Base-by-base conservation (phyloP, 768 basidiomycete genomes). In the Termitomyces sp. region DNA sequence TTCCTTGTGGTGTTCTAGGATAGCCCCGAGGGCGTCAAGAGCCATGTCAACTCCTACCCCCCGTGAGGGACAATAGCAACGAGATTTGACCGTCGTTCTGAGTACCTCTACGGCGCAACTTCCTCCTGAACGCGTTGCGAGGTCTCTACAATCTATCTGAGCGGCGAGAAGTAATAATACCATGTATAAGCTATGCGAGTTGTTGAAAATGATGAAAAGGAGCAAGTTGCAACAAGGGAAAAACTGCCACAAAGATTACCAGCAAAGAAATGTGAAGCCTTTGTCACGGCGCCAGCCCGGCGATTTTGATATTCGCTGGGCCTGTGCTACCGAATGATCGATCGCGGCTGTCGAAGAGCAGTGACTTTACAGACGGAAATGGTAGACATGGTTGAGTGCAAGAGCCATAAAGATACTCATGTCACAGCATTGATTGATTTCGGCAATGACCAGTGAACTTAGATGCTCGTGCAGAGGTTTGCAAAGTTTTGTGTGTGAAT, bases 111-210 rank as follows among this genome's bases (percentile, higher is more conserved):
- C 64, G 6, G 72, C 69, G 52, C 70, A 56, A 63, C 64, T 56
- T 59, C 64, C 68, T 52, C 43, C 32, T 68, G 58, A 2, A 69
- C 66, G 6, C 66, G 58, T 40, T 68, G 67, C 16, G 75, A 62
- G 5, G 71, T 66, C 53, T 78, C 71, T 7, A 78, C 73, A 3
- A 67, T 62, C 6, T 62, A 64, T 61, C 74, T 78, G 12, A 73
- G 33, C 16, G 74, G 74, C 32, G 77, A 78, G 59, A 71, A 72
- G 59, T 76, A 70, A 59, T 80, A 81, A 59, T 80, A 81, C 53
- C 65, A 72, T 0, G 65, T 66, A 61, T 78, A 78, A 8, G 68
- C 77, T 79, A 32, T 47, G 18, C 35, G 10, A 24, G 33, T 2
- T 24, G 22, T 24, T 8, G 1, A 2, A 36, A 44, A 35, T 24